Conservation (phyloP, 169 alveolate species). For the Plasmodium malariae region DNA sequence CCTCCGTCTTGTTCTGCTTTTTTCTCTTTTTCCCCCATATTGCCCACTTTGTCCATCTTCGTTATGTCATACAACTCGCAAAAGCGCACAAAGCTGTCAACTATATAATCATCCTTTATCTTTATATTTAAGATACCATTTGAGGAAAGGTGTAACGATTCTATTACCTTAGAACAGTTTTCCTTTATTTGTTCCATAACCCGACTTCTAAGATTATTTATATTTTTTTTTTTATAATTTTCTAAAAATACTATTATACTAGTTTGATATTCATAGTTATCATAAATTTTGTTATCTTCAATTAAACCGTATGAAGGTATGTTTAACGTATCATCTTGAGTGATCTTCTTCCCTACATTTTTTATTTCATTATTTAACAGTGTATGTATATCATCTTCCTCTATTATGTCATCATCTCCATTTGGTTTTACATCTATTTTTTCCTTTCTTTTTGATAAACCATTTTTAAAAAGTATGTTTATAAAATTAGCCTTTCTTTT, state of each 20-base stretch:
- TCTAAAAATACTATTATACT: conserved; percentile 53
- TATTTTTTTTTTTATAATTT: background rate
- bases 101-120: background rate
- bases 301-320: conserved; percentile 45
- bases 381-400: conserved; percentile 3
- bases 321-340: conserved; percentile 18
- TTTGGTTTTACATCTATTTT: background rate
- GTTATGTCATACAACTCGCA: background rate
- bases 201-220: background rate
- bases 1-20: background rate
- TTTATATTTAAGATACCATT: conserved; percentile 45
- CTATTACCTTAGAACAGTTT: background rate
- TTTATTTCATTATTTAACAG: conserved; percentile 34
- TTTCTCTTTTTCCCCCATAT: background rate
- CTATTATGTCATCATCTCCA: background rate
- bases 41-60: background rate
- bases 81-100: background rate
- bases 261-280: conserved; percentile 47
- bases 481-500: background rate
- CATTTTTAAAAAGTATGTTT: background rate
- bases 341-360: background rate
- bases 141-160: background rate
- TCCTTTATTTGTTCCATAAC: background rate
- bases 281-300: conserved; percentile 50
- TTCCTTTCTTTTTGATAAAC: background rate